A percentile compares a stretch with the other conserved stretches of the same genome.
Evolutionary conservation across 2,329 filamentous ascomycete species (phyloP).

Genomic region (Coleophoma crateriformis): DNA sequence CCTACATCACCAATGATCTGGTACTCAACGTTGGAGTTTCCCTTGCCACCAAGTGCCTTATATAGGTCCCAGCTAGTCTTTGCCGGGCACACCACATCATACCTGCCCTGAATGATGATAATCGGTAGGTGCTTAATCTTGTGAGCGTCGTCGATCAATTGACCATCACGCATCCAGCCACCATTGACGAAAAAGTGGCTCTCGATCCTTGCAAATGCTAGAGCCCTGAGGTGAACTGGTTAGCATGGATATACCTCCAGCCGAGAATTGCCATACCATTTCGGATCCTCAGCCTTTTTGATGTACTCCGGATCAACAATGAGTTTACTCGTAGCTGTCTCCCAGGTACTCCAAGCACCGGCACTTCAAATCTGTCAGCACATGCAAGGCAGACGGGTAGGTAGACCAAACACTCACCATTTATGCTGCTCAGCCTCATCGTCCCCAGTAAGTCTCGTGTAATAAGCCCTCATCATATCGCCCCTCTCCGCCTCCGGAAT

Average conservation of each 20-base stretch:
- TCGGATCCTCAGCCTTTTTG: slow-evolving; percentile 18
- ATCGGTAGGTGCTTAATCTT: slow-evolving; percentile 25
- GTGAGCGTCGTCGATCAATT: slow-evolving; percentile 25
- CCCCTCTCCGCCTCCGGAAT: slow-evolving; percentile 31
- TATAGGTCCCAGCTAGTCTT: slow-evolving; percentile 37
- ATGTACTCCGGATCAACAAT: slow-evolving; percentile 22
- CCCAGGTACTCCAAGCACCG: slow-evolving; percentile 22
- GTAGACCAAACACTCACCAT: slow-evolving; percentile 13
- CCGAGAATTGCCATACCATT: slow-evolving; percentile 12
- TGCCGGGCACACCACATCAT: slow-evolving; percentile 38
- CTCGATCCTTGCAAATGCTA: slow-evolving; percentile 35
- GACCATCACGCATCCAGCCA: slow-evolving; percentile 34
- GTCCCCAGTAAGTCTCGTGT: slow-evolving; percentile 30
- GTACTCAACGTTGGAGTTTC: slow-evolving; percentile 21
- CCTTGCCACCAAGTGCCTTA: slow-evolving; percentile 27
- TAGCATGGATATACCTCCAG: neutral
- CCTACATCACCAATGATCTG: slow-evolving; percentile 18
- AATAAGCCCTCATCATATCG: slow-evolving; percentile 31
- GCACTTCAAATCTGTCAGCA: slow-evolving; percentile 12
- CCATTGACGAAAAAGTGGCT: slow-evolving; percentile 36
- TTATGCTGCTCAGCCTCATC: slow-evolving; percentile 22
- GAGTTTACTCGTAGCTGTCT: slow-evolving; percentile 21
- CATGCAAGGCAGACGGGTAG: neutral
- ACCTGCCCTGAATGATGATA: slow-evolving; percentile 38
- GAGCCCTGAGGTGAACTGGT: slow-evolving; percentile 17